Evolutionary conservation across 306 rosid genomes (phyloP), one percentile per base, ranked within the genome.

Genomic region (Parietaria judaica): DNA sequence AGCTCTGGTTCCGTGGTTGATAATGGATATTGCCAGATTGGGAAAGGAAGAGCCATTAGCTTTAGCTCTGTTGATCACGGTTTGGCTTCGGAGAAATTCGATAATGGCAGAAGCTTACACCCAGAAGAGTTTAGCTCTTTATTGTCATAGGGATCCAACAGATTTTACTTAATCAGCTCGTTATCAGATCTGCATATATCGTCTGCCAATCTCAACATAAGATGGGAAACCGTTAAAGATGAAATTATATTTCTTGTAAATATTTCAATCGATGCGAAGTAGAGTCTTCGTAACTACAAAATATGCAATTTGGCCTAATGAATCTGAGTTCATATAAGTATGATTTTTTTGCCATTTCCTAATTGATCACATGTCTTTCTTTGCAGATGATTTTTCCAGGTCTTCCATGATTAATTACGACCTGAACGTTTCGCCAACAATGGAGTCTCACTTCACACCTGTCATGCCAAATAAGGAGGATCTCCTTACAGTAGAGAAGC

Each of bases 381-480:
- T 15, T 77, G 48, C 90, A 86, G 97, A 85, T 86, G 78, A 73
- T 51, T 52, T 72, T 53, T 64, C 63, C 65, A 63, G 6, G 44
- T 66, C 75, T 48, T 59, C 54, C 60, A 74, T 44, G 66, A 74
- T 63, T 14, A 56, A 45, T 68, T 76, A 77, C 56, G 80, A 77
- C 65, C 61, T 77, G 67, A 86, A 80, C 72, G 69, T 64, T 31
- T 39, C 69, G 48, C 74, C 79, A 50, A 56, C 38, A 38, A 67
- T 68, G 63, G 79, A 80, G 75, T 65, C 59, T 56, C 83, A 71
- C 35, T 69, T 81, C 14, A 66, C 64, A 36, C 84, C 82, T 13
- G 47, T 64, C 54, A 58, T 63, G 39, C 70, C 73, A 54, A 61
- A 82, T 67, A 67, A 72, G 62, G 70, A 59, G 31, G 31, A 23